Evolutionary conservation across 164 flowering plant genomes (phyloP).

Genomic region (Magnolia changhungtana): DNA sequence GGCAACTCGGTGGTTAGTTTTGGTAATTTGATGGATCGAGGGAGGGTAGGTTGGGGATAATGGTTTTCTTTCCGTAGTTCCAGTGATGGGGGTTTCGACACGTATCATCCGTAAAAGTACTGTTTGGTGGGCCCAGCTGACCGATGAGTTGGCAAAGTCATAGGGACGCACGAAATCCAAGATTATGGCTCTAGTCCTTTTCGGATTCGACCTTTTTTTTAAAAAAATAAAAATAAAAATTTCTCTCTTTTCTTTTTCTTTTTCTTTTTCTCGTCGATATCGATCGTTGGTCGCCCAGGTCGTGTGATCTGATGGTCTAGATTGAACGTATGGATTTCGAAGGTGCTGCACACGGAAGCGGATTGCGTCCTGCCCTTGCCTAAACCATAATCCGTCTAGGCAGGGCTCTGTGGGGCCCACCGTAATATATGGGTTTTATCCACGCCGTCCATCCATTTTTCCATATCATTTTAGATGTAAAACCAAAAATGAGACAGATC

Average conservation of each 20-base stretch:
- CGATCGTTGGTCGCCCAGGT: background rate
- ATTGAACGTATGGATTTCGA: background rate
- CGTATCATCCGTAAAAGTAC: background rate
- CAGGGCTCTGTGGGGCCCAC: no score
- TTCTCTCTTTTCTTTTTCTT: no score
- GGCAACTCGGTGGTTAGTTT: background rate
- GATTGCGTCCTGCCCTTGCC: no score
- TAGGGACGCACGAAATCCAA: background rate
- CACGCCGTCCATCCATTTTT: no score
- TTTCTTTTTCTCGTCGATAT: background rate
- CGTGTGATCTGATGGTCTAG: background rate
- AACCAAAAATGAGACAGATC: no score
- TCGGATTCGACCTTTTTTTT: background rate
- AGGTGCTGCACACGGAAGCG: background rate
- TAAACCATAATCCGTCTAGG: no score
- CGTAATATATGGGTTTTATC: no score
- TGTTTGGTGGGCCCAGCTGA: background rate
- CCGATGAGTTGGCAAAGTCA: background rate
- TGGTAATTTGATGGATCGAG: background rate
- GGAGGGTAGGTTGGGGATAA: background rate
- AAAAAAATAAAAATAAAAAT: no score
- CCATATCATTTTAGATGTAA: no score
- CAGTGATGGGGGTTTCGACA: background rate
- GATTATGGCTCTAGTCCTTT: background rate
- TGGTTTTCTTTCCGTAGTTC: background rate